Percentiles rank a stretch among this genome's conserved stretches.
Evolutionary conservation across 306 rosid species (phyloP).

Genomic region (Medicago arabica): DNA sequence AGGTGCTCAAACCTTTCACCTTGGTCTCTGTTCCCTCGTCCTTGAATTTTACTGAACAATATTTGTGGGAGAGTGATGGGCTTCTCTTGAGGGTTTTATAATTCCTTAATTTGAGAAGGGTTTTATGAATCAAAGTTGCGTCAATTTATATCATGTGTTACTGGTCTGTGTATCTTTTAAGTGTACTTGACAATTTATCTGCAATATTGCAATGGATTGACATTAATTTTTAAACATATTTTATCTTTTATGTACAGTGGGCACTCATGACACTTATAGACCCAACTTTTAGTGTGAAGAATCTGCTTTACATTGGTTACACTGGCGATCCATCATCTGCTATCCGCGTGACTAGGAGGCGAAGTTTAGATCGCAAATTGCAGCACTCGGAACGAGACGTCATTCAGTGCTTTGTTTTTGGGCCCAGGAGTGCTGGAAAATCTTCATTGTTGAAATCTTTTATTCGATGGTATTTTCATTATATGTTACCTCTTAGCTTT

Average conservation of each 20-base stretch:
- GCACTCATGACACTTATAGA: constrained; percentile 87
- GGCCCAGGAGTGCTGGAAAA: constrained; percentile 91
- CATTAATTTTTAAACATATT: background rate
- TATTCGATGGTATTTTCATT: constrained; percentile 66
- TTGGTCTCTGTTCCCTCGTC: no score
- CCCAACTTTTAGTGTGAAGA: constrained; percentile 79
- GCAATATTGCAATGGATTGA: background rate
- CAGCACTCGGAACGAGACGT: constrained; percentile 81
- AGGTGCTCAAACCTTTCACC: no score
- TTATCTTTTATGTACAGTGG: constrained; percentile 64
- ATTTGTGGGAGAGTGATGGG: no score
- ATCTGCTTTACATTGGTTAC: constrained; percentile 86
- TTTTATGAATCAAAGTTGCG: no score
- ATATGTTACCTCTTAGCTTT: constrained; percentile 3
- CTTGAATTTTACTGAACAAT: no score
- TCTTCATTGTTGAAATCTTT: constrained; percentile 83
- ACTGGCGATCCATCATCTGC: constrained; percentile 73
- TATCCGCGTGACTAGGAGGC: constrained; percentile 77
- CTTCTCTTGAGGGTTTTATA: no score
- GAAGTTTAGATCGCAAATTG: constrained; percentile 81
- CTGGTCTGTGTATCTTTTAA: no score
- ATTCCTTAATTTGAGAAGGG: no score
- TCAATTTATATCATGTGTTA: no score
- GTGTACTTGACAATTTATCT: no score
- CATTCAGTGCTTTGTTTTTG: constrained; percentile 91